Evolutionary conservation across 2,329 filamentous ascomycete species (phyloP), one percentile per base, ranked within the genome.

Genomic region (Diaporthe destruens): DNA sequence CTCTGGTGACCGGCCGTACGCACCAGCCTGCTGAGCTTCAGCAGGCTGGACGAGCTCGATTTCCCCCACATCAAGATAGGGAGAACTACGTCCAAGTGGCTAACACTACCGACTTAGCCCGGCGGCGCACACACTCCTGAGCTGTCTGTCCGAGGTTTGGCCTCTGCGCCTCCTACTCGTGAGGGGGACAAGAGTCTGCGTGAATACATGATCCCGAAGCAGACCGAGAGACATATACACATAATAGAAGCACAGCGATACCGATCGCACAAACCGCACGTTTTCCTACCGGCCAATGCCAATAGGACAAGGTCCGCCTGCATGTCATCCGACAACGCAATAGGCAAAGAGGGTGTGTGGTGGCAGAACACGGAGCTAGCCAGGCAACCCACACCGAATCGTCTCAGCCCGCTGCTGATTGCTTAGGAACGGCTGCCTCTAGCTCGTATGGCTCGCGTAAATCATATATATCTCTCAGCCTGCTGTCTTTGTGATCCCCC

Each of bases 341-440:
- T 59, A 63, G 61, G 54, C 39, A 34, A 61, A 71, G 68, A 71
- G 44, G 72, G 69, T 66, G 59, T 66, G 59, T 65, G 49, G 51
- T 57, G 54, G 42, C 55, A 63, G 56, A 69, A 56, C 51, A 56
- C 42, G 36, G 51, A 73, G 68, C 67, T 71, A 71, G 51, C 56
- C 57, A 73, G 71, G 57, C 72, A 73, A 67, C 72, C 59, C 68
- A 73, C 72, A 61, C 72, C 68, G 54, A 71, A 32, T 36, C 57
- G 32, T 67, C 63, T 61, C 68, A 73, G 68, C 68, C 59, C 47
- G 20, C 54, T 69, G 70, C 36, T 55, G 56, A 57, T 51, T 68
- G 59, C 68, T 49, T 59, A 16, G 44, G 59, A 47, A 55, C 44
- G 16, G 47, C 34, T 44, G 36, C 47, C 72, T 71, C 25, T 39